Conservation (phyloP, 805 yeast species). For the Nakazawaea molendinolei region DNA sequence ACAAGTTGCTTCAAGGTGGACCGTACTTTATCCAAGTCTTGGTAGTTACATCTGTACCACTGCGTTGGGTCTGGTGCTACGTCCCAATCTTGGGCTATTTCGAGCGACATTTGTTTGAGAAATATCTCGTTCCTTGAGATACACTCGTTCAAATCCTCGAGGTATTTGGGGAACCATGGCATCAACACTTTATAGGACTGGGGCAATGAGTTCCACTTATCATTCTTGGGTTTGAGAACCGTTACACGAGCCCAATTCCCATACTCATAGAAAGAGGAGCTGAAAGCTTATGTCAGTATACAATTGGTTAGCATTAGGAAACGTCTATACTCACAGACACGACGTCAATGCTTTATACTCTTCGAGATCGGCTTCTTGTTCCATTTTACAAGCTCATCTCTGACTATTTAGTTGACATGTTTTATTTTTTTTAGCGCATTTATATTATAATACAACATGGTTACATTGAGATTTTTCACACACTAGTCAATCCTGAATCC, state of each 20-base stretch:
- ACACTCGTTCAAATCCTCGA: slow-evolving; percentile 33
- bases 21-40: slow-evolving; percentile 51
- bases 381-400: slow-evolving; percentile 1
- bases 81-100: slow-evolving; percentile 46
- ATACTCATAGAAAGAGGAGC: slow-evolving; percentile 25
- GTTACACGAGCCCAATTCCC: slow-evolving; percentile 27
- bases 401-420: neutral
- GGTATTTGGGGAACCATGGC: slow-evolving; percentile 43
- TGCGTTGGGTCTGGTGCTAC: slow-evolving; percentile 26
- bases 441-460: too few relatives aligned
- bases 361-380: slow-evolving; percentile 15
- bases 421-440: neutral
- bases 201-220: slow-evolving; percentile 30
- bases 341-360: slow-evolving; percentile 25
- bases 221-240: slow-evolving; percentile 24
- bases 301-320: too few relatives aligned
- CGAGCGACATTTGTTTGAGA: slow-evolving; percentile 33
- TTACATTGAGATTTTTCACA: too few relatives aligned
- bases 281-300: neutral
- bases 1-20: slow-evolving; percentile 49
- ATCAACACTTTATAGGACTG: slow-evolving; percentile 34
- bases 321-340: slow-evolving; percentile 18
- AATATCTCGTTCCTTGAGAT: slow-evolving; percentile 39
- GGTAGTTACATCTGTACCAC: slow-evolving; percentile 35
- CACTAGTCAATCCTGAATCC: too few relatives aligned